Conservation (phyloP, 208 protist species). For the Leishmania aethiopica region DNA sequence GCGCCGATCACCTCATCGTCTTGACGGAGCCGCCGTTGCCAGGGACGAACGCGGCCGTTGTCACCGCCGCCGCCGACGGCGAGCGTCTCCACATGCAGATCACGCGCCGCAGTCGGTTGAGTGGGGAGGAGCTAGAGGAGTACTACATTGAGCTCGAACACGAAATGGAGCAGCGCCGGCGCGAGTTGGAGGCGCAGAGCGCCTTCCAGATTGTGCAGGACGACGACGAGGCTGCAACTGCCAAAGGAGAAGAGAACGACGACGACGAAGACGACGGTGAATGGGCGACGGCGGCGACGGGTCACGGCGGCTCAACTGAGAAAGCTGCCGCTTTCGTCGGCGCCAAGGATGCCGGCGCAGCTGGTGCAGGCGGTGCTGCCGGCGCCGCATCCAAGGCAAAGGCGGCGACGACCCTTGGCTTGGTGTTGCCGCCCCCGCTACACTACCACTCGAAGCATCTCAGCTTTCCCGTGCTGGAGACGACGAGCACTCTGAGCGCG, state of each 20-base stretch:
- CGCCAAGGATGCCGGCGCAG: not conserved
- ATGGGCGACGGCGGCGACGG: not conserved
- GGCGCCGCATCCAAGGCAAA: not conserved
- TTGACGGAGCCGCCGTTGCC: conserved; percentile 49
- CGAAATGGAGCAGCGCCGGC: conserved; percentile 55
- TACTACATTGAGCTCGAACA: conserved; percentile 82
- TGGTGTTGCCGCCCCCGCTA: conserved; percentile 71
- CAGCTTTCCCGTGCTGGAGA: conserved; percentile 76
- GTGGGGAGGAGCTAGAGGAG: conserved; percentile 83
- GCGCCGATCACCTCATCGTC: conserved; percentile 76
- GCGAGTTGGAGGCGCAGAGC: conserved; percentile 43
- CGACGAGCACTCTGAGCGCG: conserved; percentile 41
- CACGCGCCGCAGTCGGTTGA: conserved; percentile 57
- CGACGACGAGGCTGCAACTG: conserved; percentile 43
- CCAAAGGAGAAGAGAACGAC: conserved; percentile 29
- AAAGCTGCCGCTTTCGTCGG: not conserved
- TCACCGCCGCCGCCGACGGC: conserved; percentile 39
- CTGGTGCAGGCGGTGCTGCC: not conserved
- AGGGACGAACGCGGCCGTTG: conserved; percentile 54
- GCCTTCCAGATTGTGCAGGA: conserved; percentile 44
- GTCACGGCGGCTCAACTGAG: not conserved
- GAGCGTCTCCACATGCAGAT: conserved; percentile 43
- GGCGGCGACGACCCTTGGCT: conserved; percentile 38
- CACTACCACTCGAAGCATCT: conserved; percentile 67
- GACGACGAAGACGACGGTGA: conserved; percentile 23